Evolutionary conservation across 257 asterid genomes (phyloP), one percentile per base, ranked within the genome.

Genomic region (Solanum lycopersicoides): DNA sequence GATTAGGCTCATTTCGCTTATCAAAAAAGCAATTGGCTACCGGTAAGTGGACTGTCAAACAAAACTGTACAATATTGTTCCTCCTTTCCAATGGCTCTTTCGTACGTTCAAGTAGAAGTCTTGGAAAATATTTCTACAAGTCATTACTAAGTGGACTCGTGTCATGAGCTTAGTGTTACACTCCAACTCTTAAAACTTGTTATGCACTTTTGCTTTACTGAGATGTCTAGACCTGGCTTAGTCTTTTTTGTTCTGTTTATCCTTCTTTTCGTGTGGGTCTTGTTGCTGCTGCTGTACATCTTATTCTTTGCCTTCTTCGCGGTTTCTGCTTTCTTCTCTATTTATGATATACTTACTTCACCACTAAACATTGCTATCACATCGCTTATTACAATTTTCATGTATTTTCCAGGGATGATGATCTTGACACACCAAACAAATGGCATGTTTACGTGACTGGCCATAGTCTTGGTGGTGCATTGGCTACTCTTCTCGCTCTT

Each of bases 391-490:
- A 85, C 35, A 63, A 41, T 80, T 47, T 82, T 16, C 30, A 50
- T 89, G 75, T 89, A 83, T 80, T 84, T 73, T 79, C 87, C 93
- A 95, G 98, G 53, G 95, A 89, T 89, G 96, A 93, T 85, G 93
- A 90, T 45, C 75, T 80, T 53, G 94, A 93, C 59, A 90, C 86
- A 14, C 93, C 85, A 35, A 87, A 90, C 66, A 91, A 91, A 87
- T 97, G 99, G 99, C 97, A 95, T 89, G 93, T 97, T 77, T 97
- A 92, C 82, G 97, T 97, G 89, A 96, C 99, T 25, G 99, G 99
- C 74, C 99, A 97, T 90, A 97, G 99, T 91, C 92, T 97, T 86
- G 99, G 99, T 12, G 99, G 99, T 86, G 99, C 99, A n/a, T 89
- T 97, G 86, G 97, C 99, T 89, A 97, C 99, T 72, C 98, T 97